These are phyloP conservation scores for Malus asiatica DNA, from an alignment of 306 rosid species.

Conservation along the genomic window DNA sequence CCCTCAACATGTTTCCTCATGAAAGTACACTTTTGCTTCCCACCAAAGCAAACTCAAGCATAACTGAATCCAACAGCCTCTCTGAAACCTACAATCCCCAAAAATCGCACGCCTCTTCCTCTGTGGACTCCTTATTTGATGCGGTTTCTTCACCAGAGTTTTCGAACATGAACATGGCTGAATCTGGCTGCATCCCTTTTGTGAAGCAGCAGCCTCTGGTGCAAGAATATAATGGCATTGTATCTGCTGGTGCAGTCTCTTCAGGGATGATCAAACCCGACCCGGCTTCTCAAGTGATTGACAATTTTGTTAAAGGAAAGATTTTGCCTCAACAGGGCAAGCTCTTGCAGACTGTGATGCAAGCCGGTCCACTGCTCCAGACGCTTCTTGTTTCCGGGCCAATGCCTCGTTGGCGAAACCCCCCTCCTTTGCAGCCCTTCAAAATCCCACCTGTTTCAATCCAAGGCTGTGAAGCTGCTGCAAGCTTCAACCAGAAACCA, in stretches of 20 bases:
- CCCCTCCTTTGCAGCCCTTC: constrained; percentile 53
- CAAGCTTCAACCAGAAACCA: background rate
- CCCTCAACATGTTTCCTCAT: constrained; percentile 7
- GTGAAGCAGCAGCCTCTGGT: constrained; percentile 14
- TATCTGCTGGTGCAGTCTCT: constrained; percentile 14
- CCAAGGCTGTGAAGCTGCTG: constrained; percentile 19
- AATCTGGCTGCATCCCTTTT: constrained; percentile 33
- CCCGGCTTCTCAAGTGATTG: constrained; percentile 33
- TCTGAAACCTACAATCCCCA: constrained; percentile 41
- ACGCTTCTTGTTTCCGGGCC: constrained; percentile 57
- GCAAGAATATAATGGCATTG: constrained; percentile 13
- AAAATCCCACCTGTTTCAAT: constrained; percentile 41
- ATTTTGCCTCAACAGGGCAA: constrained; percentile 57
- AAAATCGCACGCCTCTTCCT: constrained; percentile 44
- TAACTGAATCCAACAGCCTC: constrained; percentile 40
- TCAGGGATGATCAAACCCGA: constrained; percentile 24
- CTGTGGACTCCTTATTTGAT: constrained; percentile 60
- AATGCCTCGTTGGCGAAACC: constrained; percentile 67
- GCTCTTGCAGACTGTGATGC: constrained; percentile 50
- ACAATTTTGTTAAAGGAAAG: constrained; percentile 30
- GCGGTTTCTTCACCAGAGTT: constrained; percentile 59
- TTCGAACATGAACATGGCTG: constrained; percentile 45
- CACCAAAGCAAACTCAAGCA: constrained; percentile 52
- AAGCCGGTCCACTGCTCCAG: constrained; percentile 65
- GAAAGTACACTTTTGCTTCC: constrained; percentile 35